Base-by-base conservation (phyloP, 2,329 filamentous ascomycete species). In the Apiospora aurea region DNA sequence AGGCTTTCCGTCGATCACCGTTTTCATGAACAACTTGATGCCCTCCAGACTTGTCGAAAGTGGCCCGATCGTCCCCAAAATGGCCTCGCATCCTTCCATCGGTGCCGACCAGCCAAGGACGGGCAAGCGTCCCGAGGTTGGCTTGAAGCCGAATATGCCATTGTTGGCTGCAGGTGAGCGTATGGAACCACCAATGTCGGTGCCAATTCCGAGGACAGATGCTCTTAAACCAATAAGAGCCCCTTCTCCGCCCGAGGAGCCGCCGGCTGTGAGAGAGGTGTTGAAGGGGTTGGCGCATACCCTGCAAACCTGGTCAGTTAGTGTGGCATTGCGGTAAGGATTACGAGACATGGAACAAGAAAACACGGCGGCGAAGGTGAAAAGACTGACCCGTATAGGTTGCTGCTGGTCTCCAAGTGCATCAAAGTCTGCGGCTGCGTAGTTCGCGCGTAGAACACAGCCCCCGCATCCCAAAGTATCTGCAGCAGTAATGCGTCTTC, bases 161-260 rank as follows among this genome's bases (percentile, higher is more conserved):
- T 85, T 84, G 71, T 84, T 84, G 10, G 84, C 85, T 14, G 85
- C 85, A 1, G 86, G 86, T 13, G 78, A 81, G 16, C 86, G 79
- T 70, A 88, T 86, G 0, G 82, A 85, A 5, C 86, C 86, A 16
- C 86, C 85, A 72, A 89, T 88, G 74, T 88, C 87, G 6, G 85
- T 85, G 0, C 86, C 88, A 67, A 90, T 85, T 1, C 88, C 88
- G 13, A 90, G 79, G 76, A 82, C 83, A 16, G 85, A 88, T 13
- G 88, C 88, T 29, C 84, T 79, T 34, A 89, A 80, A 1, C 83
- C 88, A 16, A 89, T 71, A 3, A 90, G 78, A 0, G 88, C 87
- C 1, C 87, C 87, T 79, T 90, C 88, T 64, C 88, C 88, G 57
- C 89, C 88, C 8, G 85, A 87, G 4, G 84, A 87, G 2, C 88